phyloP scores from a whole-genome alignment of 2,329 filamentous ascomycete species.

The Colletotrichum camelliae region DNA sequence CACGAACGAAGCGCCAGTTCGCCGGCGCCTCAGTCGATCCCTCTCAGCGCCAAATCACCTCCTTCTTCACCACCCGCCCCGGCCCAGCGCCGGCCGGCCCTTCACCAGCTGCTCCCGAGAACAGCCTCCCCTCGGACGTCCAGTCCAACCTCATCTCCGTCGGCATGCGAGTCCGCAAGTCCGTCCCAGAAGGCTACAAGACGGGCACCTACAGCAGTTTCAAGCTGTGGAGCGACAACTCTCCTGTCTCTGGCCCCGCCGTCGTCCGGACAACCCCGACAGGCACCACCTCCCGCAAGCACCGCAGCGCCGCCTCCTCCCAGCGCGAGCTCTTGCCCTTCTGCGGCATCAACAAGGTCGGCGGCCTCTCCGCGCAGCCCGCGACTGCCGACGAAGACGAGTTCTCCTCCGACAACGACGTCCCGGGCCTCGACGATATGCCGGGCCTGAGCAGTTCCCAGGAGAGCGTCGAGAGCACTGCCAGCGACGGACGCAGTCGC shows the following conservation, averaged over 20 bases:
- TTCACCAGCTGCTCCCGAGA: constrained; percentile 33
- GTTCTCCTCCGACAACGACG: constrained; percentile 25
- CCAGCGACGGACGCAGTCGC: constrained; percentile 33
- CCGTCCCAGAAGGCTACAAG: constrained; percentile 93
- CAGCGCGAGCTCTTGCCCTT: constrained; percentile 76
- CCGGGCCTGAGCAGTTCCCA: constrained; percentile 61
- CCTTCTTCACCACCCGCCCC: constrained; percentile 54
- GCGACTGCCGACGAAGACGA: constrained; percentile 31
- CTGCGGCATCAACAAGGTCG: constrained; percentile 79
- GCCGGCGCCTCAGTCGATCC: constrained; percentile 64
- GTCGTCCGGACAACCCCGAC: constrained; percentile 24
- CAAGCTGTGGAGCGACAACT: constrained; percentile 52
- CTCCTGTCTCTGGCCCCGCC: constrained; percentile 8
- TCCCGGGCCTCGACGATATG: constrained; percentile 43
- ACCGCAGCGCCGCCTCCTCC: constrained; percentile 29
- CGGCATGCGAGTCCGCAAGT: constrained; percentile 94
- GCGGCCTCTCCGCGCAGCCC: constrained; percentile 69
- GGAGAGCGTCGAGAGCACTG: constrained; percentile 44
- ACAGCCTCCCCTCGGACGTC: constrained; percentile 66
- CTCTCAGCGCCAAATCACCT: constrained; percentile 67
- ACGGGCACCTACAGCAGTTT: constrained; percentile 63
- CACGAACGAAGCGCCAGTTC: constrained; percentile 66
- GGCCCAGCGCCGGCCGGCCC: constrained; percentile 22
- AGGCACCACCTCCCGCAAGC: not conserved
- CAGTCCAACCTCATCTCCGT: constrained; percentile 88